A percentile compares a stretch with the other conserved stretches of the same genome.
Evolutionary conservation across 75 land plant species (phyloP).

Genomic region (Sequoia sempervirens): DNA sequence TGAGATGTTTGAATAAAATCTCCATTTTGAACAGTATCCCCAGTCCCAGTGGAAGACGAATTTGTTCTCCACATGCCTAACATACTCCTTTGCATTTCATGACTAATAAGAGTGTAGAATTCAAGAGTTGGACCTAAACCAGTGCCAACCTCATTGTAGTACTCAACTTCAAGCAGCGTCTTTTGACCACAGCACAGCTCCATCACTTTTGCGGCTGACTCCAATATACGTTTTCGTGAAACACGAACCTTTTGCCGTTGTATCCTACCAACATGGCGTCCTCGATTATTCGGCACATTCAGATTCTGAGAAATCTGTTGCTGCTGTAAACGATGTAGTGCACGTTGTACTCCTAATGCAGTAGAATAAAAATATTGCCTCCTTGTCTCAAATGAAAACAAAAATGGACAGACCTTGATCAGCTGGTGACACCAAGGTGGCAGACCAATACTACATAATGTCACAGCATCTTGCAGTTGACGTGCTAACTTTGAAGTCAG

Average conservation of each 20-base stretch:
- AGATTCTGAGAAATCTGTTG: constrained; percentile 26
- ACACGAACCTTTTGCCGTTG: constrained; percentile 76
- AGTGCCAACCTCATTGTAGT: constrained; percentile 81
- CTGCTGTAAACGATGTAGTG: constrained; percentile 30
- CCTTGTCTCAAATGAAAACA: constrained; percentile 80
- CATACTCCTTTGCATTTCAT: constrained; percentile 67
- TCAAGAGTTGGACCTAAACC: constrained; percentile 96
- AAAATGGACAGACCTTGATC: constrained; percentile 66
- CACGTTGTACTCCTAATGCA: constrained; percentile 46
- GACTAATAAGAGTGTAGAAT: constrained; percentile 83
- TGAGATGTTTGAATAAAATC: constrained; percentile 23
- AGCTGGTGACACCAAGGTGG: constrained; percentile 85
- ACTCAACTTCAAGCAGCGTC: constrained; percentile 72
- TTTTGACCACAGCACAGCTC: constrained; percentile 37
- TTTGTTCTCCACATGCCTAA: constrained; percentile 67
- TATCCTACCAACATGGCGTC: constrained; percentile 23
- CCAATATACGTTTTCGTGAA: constrained; percentile 57
- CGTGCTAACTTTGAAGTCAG: constrained; percentile 86
- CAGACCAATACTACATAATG: constrained; percentile 52
- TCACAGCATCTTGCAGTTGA: constrained; percentile 75
- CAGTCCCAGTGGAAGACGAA: not conserved
- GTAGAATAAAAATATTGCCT: constrained; percentile 71
- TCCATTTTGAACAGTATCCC: constrained; percentile 5
- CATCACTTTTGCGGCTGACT: constrained; percentile 87
- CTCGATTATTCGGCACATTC: constrained; percentile 33